Percentiles rank a stretch among this genome's conserved stretches.
These are phyloP conservation scores for Geosiphon pyriformis DNA, from an alignment of 192 early-diverging fungal genomes.

Conservation along the genomic window DNA sequence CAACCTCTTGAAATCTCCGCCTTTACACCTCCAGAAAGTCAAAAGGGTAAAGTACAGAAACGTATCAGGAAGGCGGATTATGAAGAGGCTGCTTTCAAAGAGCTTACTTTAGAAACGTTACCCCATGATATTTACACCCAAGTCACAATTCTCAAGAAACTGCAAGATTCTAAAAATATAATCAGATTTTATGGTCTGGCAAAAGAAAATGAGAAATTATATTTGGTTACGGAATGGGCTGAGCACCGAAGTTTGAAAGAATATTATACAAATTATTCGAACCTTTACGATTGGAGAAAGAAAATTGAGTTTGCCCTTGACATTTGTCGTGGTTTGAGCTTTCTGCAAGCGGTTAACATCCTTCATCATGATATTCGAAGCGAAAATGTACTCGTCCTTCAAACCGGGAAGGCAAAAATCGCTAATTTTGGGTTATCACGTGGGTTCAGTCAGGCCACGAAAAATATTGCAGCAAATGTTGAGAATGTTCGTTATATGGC, in stretches of 20 bases:
- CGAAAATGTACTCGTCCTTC: conserved; percentile 6
- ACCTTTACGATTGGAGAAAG: neutral
- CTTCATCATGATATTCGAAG: conserved; percentile 34
- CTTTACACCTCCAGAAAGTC: neutral
- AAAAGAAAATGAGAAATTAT: conserved; percentile 22
- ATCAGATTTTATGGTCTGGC: neutral
- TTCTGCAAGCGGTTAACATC: conserved; percentile 36
- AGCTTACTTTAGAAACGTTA: neutral
- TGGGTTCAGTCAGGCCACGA: conserved; percentile 11
- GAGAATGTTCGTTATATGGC: conserved; percentile 17
- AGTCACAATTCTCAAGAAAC: neutral
- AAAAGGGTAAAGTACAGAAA: neutral
- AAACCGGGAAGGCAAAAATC: conserved; percentile 20
- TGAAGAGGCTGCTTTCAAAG: neutral
- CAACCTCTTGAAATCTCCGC: neutral
- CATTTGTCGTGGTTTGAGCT: conserved; percentile 36
- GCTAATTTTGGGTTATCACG: conserved; percentile 37
- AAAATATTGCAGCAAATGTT: neutral
- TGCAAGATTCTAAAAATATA: conserved; percentile 11
- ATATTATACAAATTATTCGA: conserved; percentile 28
- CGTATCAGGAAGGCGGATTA: neutral
- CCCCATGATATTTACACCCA: neutral
- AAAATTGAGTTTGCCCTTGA: conserved; percentile 34
- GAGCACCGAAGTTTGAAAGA: conserved; percentile 30
- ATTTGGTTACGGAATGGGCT: conserved; percentile 37